These are phyloP conservation scores for Daldinia childiae DNA, from an alignment of 495 filamentous ascomycete species.

Conservation along the genomic window DNA sequence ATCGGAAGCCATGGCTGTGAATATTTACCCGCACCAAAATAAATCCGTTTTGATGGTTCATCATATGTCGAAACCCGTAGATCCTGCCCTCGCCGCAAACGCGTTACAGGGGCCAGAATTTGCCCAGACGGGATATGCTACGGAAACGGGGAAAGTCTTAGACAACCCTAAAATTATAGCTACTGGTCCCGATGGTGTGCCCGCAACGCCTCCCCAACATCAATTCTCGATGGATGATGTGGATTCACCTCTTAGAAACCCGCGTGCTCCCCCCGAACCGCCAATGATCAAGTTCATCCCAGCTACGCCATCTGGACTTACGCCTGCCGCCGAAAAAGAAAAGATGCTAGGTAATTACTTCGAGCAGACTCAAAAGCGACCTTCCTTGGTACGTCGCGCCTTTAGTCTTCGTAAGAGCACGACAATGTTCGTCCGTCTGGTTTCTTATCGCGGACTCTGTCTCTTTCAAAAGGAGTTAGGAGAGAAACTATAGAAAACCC, in stretches of 20 bases:
- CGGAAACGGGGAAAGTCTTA: slow-evolving; percentile 25
- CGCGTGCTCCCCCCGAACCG: slow-evolving; percentile 66
- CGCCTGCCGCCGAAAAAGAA: slow-evolving; percentile 64
- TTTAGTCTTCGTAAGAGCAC: slow-evolving; percentile 64
- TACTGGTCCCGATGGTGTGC: slow-evolving; percentile 53
- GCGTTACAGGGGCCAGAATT: slow-evolving; percentile 15
- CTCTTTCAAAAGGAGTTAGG: slow-evolving; percentile 48
- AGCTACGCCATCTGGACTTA: slow-evolving; percentile 69
- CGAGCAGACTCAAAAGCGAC: slow-evolving; percentile 55
- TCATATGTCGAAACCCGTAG: slow-evolving; percentile 61
- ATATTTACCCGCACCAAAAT: slow-evolving; percentile 88
- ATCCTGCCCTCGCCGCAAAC: slow-evolving; percentile 39
- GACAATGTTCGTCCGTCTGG: slow-evolving; percentile 59
- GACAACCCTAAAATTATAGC: slow-evolving; percentile 48
- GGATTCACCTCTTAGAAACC: slow-evolving; percentile 78
- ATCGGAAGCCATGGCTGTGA: slow-evolving; percentile 82
- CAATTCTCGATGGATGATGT: slow-evolving; percentile 60
- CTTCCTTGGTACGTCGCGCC: slow-evolving; percentile 66
- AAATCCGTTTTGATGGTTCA: slow-evolving; percentile 81
- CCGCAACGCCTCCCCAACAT: slow-evolving; percentile 58
- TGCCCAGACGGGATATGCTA: slow-evolving; percentile 20
- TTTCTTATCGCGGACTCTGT: slow-evolving; percentile 55
- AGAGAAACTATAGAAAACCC: slow-evolving; percentile 28
- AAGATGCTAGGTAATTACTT: slow-evolving; percentile 60
- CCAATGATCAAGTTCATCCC: slow-evolving; percentile 79